Conservation (phyloP, 176 grass and related monocot genomes). For the Carex kokanica region DNA sequence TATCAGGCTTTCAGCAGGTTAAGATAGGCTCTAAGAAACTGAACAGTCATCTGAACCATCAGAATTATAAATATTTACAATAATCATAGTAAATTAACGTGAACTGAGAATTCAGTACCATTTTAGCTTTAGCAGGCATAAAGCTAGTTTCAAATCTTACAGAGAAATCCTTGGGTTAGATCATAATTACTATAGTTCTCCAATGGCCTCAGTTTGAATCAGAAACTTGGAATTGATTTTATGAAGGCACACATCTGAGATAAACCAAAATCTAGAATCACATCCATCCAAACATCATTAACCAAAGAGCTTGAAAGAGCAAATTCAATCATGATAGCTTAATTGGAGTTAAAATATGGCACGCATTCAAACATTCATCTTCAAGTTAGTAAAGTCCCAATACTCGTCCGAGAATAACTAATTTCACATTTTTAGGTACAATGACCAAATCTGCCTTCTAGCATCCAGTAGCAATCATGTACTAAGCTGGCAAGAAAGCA, state of each 20-base stretch:
- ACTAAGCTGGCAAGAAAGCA: not conserved
- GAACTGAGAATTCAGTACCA: not conserved
- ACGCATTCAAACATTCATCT: not conserved
- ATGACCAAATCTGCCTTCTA: not conserved
- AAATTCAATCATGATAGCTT: not conserved
- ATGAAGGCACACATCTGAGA: not conserved
- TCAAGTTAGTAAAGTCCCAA: not conserved
- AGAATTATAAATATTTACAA: not conserved
- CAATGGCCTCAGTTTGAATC: not conserved
- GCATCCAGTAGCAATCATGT: not conserved
- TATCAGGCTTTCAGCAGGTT: not conserved
- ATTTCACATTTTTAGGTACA: not conserved
- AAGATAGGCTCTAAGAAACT: not conserved
- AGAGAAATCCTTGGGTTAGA: not conserved
- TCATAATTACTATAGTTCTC: not conserved
- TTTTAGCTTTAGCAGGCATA: not conserved
- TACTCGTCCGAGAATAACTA: not conserved
- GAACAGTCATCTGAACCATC: not conserved
- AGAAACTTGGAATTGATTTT: not conserved
- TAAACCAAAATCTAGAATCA: not conserved
- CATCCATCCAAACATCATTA: not conserved
- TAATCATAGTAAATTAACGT: not conserved
- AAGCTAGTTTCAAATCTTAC: not conserved
- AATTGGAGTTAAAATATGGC: not conserved
- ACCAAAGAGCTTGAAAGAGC: not conserved